Conservation (phyloP, 2,329 filamentous ascomycete species). For the Ilyonectria mors-panacis region DNA sequence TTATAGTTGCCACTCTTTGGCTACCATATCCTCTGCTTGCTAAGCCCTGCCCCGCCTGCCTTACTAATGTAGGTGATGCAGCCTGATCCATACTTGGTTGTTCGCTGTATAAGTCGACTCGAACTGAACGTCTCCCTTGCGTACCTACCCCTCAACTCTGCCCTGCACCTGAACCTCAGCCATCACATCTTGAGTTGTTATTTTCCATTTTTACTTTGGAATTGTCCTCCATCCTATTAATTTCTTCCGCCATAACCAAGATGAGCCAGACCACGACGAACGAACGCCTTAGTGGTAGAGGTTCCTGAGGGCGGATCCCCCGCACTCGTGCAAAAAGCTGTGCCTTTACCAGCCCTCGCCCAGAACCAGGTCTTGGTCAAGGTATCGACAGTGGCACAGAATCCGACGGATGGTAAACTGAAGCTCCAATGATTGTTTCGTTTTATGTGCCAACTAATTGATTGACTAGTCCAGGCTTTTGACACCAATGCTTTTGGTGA, state of each 20-base stretch:
- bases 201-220: background rate
- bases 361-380: slow-evolving; percentile 45
- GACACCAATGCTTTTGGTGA: slow-evolving; percentile 56
- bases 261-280: slow-evolving; percentile 36
- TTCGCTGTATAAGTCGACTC: background rate
- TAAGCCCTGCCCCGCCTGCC: slow-evolving; percentile 9
- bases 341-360: slow-evolving; percentile 28
- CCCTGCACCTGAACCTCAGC: too few relatives aligned
- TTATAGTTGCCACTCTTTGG: slow-evolving; percentile 1
- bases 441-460: background rate
- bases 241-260: background rate
- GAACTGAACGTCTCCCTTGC: background rate
- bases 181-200: background rate
- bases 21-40: background rate
- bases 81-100: background rate
- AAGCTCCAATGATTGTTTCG: too few relatives aligned
- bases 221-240: background rate
- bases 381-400: slow-evolving; percentile 44
- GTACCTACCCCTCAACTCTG: background rate
- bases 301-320: slow-evolving; percentile 34
- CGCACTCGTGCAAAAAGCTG: slow-evolving; percentile 32
- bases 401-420: slow-evolving; percentile 45
- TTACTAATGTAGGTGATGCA: background rate
- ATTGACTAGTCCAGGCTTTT: slow-evolving; percentile 50
- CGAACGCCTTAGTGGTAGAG: slow-evolving; percentile 37